Evolutionary conservation across 208 protist species (phyloP).

Genomic region (Trypanosoma rangeli): DNA sequence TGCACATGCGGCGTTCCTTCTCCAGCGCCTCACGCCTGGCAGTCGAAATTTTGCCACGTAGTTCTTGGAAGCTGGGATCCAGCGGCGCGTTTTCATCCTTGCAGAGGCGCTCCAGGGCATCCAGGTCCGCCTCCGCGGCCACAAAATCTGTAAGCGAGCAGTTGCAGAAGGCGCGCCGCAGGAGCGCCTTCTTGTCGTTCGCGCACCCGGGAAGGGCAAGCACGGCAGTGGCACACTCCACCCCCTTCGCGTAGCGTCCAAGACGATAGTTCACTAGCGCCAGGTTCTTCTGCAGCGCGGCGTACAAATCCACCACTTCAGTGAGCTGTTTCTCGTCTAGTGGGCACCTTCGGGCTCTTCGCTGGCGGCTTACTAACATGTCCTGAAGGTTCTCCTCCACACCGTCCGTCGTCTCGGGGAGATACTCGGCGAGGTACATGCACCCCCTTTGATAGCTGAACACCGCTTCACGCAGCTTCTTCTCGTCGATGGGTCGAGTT

Average conservation of each 20-base stretch:
- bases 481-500: constrained; percentile 19
- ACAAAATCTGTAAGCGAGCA: constrained; percentile 32
- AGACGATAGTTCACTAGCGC: constrained; percentile 49
- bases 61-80: constrained; percentile 26
- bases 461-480: constrained; percentile 38
- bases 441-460: constrained; percentile 79
- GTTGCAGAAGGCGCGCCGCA: constrained; percentile 54
- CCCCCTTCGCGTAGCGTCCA: constrained; percentile 44
- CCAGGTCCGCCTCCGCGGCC: constrained; percentile 44
- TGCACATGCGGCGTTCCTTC: constrained; percentile 52
- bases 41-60: constrained; percentile 21
- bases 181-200: constrained; percentile 51
- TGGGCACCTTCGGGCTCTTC: neutral
- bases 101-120: constrained; percentile 20
- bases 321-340: constrained; percentile 15
- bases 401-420: constrained; percentile 25
- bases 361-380: constrained; percentile 10
- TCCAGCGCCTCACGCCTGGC: neutral
- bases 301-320: constrained; percentile 39
- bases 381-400: constrained; percentile 22
- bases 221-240: constrained; percentile 41
- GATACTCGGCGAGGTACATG: constrained; percentile 61
- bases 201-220: constrained; percentile 27
- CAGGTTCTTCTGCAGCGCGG: constrained; percentile 52
- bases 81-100: neutral